phyloP scores from a whole-genome alignment of 2,329 filamentous ascomycete species.

The Ophiostoma triangulosporum region DNA sequence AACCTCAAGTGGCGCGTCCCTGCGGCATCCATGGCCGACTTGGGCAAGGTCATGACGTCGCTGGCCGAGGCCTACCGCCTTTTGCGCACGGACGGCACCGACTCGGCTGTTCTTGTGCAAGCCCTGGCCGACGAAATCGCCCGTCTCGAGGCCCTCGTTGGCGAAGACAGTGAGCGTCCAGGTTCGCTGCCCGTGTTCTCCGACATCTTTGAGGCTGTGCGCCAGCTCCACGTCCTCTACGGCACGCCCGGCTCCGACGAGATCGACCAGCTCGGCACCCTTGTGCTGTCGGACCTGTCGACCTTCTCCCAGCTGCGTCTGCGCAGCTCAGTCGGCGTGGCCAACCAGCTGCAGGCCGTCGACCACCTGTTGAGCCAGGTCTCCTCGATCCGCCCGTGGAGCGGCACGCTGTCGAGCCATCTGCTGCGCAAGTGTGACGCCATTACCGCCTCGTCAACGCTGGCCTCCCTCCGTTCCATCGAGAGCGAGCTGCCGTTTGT shows the following conservation, averaged over 20 bases:
- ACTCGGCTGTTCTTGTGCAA: slow-evolving; percentile 33
- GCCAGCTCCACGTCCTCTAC: slow-evolving; percentile 37
- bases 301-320: slow-evolving; percentile 31
- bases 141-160: slow-evolving; percentile 33
- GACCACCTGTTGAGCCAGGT: slow-evolving; percentile 29
- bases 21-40: slow-evolving; percentile 34
- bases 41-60: slow-evolving; percentile 39
- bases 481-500: slow-evolving; percentile 51
- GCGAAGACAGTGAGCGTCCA: slow-evolving; percentile 27
- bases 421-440: slow-evolving; percentile 42
- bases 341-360: slow-evolving; percentile 31
- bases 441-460: slow-evolving; percentile 36
- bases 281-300: slow-evolving; percentile 34
- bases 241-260: slow-evolving; percentile 3
- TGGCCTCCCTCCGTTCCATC: slow-evolving; percentile 48
- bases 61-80: slow-evolving; percentile 43
- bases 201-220: slow-evolving; percentile 41
- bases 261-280: slow-evolving; percentile 8
- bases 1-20: slow-evolving; percentile 41
- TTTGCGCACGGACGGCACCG: slow-evolving; percentile 24
- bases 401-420: slow-evolving; percentile 32
- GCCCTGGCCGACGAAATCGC: slow-evolving; percentile 38
- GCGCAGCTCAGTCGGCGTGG: slow-evolving; percentile 24
- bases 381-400: slow-evolving; percentile 29
- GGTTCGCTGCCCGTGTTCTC: slow-evolving; percentile 43